Base-by-base conservation (phyloP, 345 rosid species). In the Abelmoschus esculentus region DNA sequence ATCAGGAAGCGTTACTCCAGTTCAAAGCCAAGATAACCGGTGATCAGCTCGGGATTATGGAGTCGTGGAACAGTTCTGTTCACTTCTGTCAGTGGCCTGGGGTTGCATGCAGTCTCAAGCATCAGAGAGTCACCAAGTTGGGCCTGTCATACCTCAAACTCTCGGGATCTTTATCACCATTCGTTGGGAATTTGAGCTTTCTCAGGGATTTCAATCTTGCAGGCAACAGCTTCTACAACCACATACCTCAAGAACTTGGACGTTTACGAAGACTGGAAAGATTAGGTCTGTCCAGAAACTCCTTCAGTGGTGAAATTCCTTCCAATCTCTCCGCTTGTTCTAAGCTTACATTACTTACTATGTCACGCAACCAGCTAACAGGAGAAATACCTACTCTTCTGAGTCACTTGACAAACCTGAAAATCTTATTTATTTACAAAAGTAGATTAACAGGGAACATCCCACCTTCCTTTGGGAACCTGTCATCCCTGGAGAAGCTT, bases 241-340 rank as follows among this genome's bases (percentile, higher is more conserved):
- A 59, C 15, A 50, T 77, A 6, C 80, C 80, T 22, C 64, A 11
- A 5, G 72, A 73, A 60, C 19, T 77, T n/a, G 77, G 77, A 6
- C 44, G 22, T 19, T 55, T 78, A 9, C 7, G 15, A 6, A 7
- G 73, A 1, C 17, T 57, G 34, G 0, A 57, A 74, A 44, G 10
- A 55, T 28, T 19, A 12, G 56, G 2, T 4, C 1, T 14, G 8
- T 26, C 17, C 3, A 26, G 4, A 1, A 78, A 78, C 50, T 67
- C 71, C 2, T 9, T 78, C 7, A 3, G 8, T 6, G 81, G 78
- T 5, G 66, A 78, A 55, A 66, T 78, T 34, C 78, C 81, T 1
- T n/a, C 61, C 34, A 74, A 56, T 44, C 2, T 78, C 5, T 40
- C 73, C 2, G 6, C 12, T 3, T 78, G 73, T 29, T 42, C 40